These are phyloP conservation scores for Tephrocybe rancida DNA, from an alignment of 768 basidiomycete genomes.

Conservation along the genomic window DNA sequence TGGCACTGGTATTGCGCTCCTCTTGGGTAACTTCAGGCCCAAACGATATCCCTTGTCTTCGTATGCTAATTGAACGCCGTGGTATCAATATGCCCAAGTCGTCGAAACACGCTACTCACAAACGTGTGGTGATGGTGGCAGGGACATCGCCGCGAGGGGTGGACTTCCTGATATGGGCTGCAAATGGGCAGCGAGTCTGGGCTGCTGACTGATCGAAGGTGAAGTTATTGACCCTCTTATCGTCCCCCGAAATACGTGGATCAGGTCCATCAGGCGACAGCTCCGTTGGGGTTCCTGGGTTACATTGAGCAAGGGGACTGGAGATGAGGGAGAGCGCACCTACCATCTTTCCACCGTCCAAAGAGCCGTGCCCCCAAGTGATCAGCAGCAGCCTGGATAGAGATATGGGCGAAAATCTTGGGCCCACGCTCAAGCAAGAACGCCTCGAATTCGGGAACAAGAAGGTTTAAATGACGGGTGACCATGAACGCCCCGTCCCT, in stretches of 20 bases:
- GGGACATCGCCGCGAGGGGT: slow-evolving; percentile 17
- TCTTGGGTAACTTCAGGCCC: not conserved
- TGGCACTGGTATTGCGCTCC: slow-evolving; percentile 3
- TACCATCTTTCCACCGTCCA: slow-evolving; percentile 22
- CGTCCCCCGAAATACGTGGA: slow-evolving; percentile 8
- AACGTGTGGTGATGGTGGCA: slow-evolving; percentile 3
- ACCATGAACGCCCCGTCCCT: slow-evolving; percentile 17
- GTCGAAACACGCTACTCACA: not conserved
- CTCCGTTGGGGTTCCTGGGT: slow-evolving; percentile 14
- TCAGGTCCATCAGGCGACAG: slow-evolving; percentile 16
- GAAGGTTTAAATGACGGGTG: slow-evolving; percentile 14
- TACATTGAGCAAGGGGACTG: not conserved
- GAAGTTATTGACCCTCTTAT: slow-evolving; percentile 18
- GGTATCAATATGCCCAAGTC: not conserved
- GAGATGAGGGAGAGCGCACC: not conserved
- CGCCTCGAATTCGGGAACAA: slow-evolving; percentile 17
- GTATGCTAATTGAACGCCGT: slow-evolving; percentile 5
- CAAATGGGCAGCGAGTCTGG: slow-evolving; percentile 17
- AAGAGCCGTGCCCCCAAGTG: slow-evolving; percentile 18
- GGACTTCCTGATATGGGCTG: slow-evolving; percentile 19
- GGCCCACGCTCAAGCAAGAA: slow-evolving; percentile 10
- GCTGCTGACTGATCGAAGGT: slow-evolving; percentile 20
- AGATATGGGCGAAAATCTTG: slow-evolving; percentile 8
- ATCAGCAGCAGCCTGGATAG: slow-evolving; percentile 10
- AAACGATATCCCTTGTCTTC: slow-evolving; percentile 13